Evolutionary conservation across 768 basidiomycete genomes (phyloP).

Genomic region (Asterophora lycoperdoides): DNA sequence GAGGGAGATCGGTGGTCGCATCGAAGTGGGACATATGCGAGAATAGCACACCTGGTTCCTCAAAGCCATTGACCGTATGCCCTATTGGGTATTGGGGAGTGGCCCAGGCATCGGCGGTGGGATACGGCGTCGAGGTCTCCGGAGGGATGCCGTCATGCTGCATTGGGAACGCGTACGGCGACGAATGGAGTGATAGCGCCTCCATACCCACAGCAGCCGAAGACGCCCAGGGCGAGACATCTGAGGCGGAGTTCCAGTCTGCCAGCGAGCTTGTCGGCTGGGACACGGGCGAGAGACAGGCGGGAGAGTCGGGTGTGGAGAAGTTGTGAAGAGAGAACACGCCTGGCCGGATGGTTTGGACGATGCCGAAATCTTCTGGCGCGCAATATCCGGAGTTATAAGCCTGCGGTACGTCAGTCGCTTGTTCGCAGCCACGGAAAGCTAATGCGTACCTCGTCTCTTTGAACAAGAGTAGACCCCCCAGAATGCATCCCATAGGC

Average conservation of each 20-base stretch:
- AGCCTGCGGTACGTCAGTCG: background rate
- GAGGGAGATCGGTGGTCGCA: conserved; percentile 1
- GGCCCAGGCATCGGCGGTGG: conserved; percentile 5
- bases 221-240: conserved; percentile 9
- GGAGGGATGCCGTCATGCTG: background rate
- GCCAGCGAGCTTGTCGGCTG: conserved; percentile 35
- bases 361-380: conserved; percentile 14
- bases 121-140: background rate
- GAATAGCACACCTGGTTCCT: conserved; percentile 7
- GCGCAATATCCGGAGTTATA: conserved; percentile 5
- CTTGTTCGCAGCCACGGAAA: background rate
- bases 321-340: conserved; percentile 9
- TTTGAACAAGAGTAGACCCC: conserved; percentile 10
- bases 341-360: conserved; percentile 8
- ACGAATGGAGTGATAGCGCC: background rate
- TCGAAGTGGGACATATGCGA: background rate
- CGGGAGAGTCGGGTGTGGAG: conserved; percentile 10
- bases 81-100: background rate
- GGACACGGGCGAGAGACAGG: conserved; percentile 24
- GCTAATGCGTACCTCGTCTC: conserved; percentile 9
- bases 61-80: background rate
- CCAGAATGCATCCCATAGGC: conserved; percentile 4
- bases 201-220: conserved; percentile 1
- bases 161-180: background rate
- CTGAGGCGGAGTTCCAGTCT: conserved; percentile 30